Conservation (phyloP, 768 basidiomycete species). For the Podaxis sp. region DNA sequence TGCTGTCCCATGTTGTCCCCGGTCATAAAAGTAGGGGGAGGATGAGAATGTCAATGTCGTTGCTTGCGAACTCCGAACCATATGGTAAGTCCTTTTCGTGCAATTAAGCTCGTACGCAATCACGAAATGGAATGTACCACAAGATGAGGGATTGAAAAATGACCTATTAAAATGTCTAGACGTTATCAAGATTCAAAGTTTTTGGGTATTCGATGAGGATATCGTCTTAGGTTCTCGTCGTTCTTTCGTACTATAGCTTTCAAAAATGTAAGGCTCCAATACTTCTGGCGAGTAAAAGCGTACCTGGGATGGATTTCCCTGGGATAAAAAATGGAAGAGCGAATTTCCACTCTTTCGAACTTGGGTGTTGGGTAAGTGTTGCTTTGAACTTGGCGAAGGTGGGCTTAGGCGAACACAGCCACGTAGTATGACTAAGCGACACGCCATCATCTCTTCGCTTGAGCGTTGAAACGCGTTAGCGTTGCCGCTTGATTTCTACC, state of each 20-base stretch:
- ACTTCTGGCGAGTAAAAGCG: background rate
- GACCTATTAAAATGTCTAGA: background rate
- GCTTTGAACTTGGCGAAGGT: background rate
- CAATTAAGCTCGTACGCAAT: background rate
- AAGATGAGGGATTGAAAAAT: background rate
- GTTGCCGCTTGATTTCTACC: background rate
- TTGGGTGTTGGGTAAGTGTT: conserved; percentile 1
- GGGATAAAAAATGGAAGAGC: background rate
- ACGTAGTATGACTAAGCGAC: conserved; percentile 5
- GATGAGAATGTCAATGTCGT: conserved; percentile 64
- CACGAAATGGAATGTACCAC: background rate
- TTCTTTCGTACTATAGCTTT: background rate
- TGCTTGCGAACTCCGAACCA: conserved; percentile 48
- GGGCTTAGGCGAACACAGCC: background rate
- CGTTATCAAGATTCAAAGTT: background rate
- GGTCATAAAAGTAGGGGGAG: conserved; percentile 73
- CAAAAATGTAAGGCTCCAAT: background rate
- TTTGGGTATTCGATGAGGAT: background rate
- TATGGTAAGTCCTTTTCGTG: conserved; percentile 18
- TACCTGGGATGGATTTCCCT: background rate
- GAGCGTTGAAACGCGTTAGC: background rate
- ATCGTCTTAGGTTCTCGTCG: background rate
- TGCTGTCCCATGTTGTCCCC: conserved; percentile 67
- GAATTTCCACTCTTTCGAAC: background rate
- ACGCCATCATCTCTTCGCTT: background rate